A percentile compares a stretch with the other conserved stretches of the same genome.
Evolutionary conservation across 2,329 filamentous ascomycete genomes (phyloP).

Genomic region (Penicillium sp.): DNA sequence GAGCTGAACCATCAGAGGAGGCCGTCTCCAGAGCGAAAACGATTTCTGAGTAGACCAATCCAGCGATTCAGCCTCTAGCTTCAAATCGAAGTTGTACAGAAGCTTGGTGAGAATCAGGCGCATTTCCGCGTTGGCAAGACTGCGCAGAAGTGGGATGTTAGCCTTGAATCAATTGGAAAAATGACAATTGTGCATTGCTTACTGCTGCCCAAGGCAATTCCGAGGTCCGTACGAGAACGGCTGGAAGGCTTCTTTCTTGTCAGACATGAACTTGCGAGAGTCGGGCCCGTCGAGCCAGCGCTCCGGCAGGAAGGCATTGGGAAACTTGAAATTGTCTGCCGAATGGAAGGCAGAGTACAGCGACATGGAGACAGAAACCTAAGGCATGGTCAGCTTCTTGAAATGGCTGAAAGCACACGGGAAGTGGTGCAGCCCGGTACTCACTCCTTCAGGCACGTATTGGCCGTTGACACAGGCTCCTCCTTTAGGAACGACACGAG

Average conservation of each 20-base stretch:
- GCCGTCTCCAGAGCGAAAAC: conserved; percentile 38
- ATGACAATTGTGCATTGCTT: neutral
- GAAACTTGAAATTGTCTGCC: conserved; percentile 15
- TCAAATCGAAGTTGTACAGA: conserved; percentile 37
- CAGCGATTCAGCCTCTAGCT: conserved; percentile 27
- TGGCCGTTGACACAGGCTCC: conserved; percentile 25
- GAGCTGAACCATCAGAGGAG: conserved; percentile 23
- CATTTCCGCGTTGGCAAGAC: conserved; percentile 35
- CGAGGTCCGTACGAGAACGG: conserved; percentile 30
- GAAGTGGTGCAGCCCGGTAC: too few relatives aligned
- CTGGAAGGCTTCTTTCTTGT: conserved; percentile 23
- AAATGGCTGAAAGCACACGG: neutral
- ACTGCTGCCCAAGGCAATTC: conserved; percentile 29
- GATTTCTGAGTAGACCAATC: conserved; percentile 29
- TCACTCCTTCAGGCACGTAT: conserved; percentile 26
- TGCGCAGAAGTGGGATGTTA: conserved; percentile 9
- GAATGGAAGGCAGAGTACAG: conserved; percentile 13
- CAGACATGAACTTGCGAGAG: conserved; percentile 4
- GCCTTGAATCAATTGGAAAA: neutral
- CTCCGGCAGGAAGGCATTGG: conserved; percentile 27
- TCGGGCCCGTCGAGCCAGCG: conserved; percentile 26
- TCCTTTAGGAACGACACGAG: conserved; percentile 26
- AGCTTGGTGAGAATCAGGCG: conserved; percentile 39
- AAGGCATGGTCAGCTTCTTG: neutral
- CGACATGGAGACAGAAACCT: conserved; percentile 17